Evolutionary conservation across 2,329 filamentous ascomycete species (phyloP), one percentile per base, ranked within the genome.

Genomic region (Blastomyces silverae): DNA sequence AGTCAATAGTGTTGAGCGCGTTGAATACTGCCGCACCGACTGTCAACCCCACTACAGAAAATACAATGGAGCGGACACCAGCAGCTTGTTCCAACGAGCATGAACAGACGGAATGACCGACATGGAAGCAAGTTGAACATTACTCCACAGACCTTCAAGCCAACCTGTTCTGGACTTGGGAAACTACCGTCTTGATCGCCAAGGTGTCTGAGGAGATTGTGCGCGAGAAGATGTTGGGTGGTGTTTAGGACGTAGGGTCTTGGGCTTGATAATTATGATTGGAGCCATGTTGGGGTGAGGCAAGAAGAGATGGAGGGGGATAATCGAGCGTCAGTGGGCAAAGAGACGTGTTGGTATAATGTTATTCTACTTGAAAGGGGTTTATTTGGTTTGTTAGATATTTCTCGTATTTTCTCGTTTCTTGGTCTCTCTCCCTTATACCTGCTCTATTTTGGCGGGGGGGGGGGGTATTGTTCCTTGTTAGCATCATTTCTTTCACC

Each of bases 211-310:
- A 80, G 3, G 73, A 82, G 4, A 81, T 92, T 46, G 80, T 90
- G 2, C 76, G 79, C 39, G 78, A 79, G 42, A 81, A 83, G 71
- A 74, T 78, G 0, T 73, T 91, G 0, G 88, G 89, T 0, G 89
- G 89, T 20, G 84, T 89, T 37, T 4, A 90, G 91, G 81, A 88
- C 88, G 0, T 91, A 88, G 89, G 88, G 86, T 25, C 71, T 91
- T 65, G 89, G 87, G 1, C 88, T 91, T 75, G 89, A 91, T 70
- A 78, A 73, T 11, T 71, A 74, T 37, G 69, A 77, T 37, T 82
- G 75, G 72, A 73, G 67, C 55, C 82, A 82, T 69, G 65, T 85
- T 11, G 71, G 74, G 65, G 76, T 77, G 3, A 79, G 83, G 72
- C 52, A 63, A 42, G 37, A 48, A 8, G 53, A 50, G 4, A 55